Evolutionary conservation across 148 eudicot species (phyloP).

Genomic region (Persicaria maculosa): DNA sequence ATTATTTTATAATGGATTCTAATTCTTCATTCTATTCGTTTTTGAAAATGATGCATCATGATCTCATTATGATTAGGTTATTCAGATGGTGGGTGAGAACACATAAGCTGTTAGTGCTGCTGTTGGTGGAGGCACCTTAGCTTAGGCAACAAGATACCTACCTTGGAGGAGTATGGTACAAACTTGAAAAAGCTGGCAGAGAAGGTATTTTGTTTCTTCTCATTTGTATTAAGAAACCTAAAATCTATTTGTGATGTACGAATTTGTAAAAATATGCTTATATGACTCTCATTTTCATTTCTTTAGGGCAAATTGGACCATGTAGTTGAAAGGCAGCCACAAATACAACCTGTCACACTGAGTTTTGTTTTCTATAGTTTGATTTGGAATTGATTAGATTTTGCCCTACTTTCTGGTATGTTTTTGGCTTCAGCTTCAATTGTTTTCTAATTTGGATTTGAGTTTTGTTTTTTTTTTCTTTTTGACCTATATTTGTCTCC

Average conservation of each 20-base stretch:
- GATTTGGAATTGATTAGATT: too few species aligned
- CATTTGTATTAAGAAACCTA: neutral
- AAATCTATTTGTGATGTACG: neutral
- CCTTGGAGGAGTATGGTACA: constrained; percentile 92
- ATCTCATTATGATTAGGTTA: constrained; percentile 44
- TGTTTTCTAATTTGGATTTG: too few species aligned
- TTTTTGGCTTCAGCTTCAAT: too few species aligned
- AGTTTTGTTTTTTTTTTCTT: too few species aligned
- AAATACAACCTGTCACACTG: constrained; percentile 92
- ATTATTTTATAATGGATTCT: neutral
- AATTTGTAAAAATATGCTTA: neutral
- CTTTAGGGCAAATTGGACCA: constrained; percentile 89
- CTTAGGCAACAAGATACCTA: constrained; percentile 80
- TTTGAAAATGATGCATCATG: neutral
- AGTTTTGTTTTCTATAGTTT: too few species aligned
- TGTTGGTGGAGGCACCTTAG: constrained; percentile 84
- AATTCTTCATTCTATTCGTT: neutral
- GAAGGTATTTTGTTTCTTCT: constrained; percentile 43
- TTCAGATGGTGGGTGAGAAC: constrained; percentile 94
- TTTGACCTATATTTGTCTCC: too few species aligned
- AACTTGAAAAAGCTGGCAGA: constrained; percentile 88
- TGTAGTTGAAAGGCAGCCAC: constrained; percentile 84
- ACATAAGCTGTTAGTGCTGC: constrained; percentile 90
- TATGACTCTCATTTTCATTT: neutral
- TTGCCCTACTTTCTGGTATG: too few species aligned